Evolutionary conservation across 345 rosid species (phyloP).

Genomic region (Noccaea bulbosa): DNA sequence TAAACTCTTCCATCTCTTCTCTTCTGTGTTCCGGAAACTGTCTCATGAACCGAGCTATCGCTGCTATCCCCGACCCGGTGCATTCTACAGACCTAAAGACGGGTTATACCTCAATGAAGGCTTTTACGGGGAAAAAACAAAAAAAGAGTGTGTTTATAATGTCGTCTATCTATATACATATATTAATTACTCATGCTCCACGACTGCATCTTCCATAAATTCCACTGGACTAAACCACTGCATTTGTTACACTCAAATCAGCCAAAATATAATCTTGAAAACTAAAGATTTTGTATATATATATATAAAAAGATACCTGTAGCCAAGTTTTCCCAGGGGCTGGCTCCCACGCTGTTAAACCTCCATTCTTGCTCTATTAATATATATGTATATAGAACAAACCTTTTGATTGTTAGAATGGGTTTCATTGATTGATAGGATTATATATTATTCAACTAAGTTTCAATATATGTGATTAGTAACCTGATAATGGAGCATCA

Average conservation of each 20-base stretch:
- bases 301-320: slow-evolving; percentile 17
- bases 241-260: too few relatives aligned
- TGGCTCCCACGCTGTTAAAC: slow-evolving; percentile 29
- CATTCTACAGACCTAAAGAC: slow-evolving; percentile 47
- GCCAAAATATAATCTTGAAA: too few relatives aligned
- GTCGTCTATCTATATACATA: too few relatives aligned
- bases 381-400: too few relatives aligned
- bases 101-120: too few relatives aligned
- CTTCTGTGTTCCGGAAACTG: slow-evolving; percentile 51
- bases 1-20: slow-evolving; percentile 55
- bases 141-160: too few relatives aligned
- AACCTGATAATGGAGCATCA: slow-evolving; percentile 74
- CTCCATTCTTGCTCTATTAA: slow-evolving; percentile 30
- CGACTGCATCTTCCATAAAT: slow-evolving; percentile 9
- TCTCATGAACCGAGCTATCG: slow-evolving; percentile 49
- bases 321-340: slow-evolving; percentile 28
- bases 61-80: slow-evolving; percentile 48
- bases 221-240: slow-evolving; percentile 37
- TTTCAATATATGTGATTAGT: too few relatives aligned
- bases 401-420: too few relatives aligned
- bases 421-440: too few relatives aligned
- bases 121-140: too few relatives aligned
- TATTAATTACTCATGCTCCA: slow-evolving; percentile 28
- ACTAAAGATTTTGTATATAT: too few relatives aligned
- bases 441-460: too few relatives aligned